Base-by-base conservation (phyloP, 352 stramenopile species). In the Globisporangium uncinulatum region DNA sequence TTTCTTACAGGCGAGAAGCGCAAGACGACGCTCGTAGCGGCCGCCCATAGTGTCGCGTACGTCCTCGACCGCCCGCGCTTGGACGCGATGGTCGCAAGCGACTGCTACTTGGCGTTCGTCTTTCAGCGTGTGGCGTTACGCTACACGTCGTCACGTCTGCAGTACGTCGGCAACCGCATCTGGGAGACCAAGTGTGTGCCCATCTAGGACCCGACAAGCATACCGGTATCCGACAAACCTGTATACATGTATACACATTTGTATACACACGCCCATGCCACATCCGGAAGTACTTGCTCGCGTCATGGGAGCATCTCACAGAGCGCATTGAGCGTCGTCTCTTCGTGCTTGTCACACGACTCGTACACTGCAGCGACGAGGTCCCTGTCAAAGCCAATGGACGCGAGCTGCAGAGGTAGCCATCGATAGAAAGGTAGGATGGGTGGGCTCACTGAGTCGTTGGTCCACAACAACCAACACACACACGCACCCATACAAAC, bases 171-270 rank as follows among this genome's bases (percentile, higher is more conserved):
- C 43, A 92, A 92, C 45, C 82, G 82, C 43, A 92, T 92, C 61
- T 92, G 82, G 82, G 82, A 92, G 59, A 89, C 82, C 57, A 92
- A 92, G 62, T 92, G 82, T 31, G 56, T 92, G 24, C 79, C 82
- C 6, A 86, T 92, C 51, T 91, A 69, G 51, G 5, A 13, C 34
- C 34, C 6, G 34, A 39, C 7, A 39, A 13, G 7, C 7, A 7
- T 29, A 1, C 24, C 24, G 24, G 24, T 1, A 29, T 29, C 24
- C 24, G 24, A 29, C 24, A 1, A 29, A 1, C 24, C 24, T 29
- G 24, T 29, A 29, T 29, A 29, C 24, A 29, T 29, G 24, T 29
- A 29, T 29, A 29, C 24, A 1, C 4, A 29, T 29, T 29, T 29
- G 24, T 29, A 29, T 29, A 29, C 24, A 29, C 24, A 43, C 37